These are phyloP conservation scores for Syncephalastrum racemosum DNA, from an alignment of 371 early-diverging fungal species.

Conservation along the genomic window DNA sequence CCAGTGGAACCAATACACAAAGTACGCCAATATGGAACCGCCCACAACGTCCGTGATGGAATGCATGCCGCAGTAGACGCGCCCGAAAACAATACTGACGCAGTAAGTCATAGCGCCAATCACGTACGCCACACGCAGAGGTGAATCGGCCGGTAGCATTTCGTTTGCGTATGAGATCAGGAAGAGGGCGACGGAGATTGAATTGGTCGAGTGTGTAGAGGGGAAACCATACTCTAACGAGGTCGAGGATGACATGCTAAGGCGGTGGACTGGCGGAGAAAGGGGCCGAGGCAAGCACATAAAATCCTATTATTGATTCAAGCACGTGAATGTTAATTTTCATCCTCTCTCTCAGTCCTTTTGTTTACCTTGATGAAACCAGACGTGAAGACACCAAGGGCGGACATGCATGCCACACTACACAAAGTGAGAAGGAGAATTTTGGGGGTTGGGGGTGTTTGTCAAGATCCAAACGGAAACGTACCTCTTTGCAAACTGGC, in stretches of 20 bases:
- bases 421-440: neutral
- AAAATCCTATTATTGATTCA: slow-evolving; percentile 53
- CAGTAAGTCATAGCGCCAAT: slow-evolving; percentile 56
- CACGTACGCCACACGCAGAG: slow-evolving; percentile 39
- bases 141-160: slow-evolving; percentile 36
- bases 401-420: slow-evolving; percentile 51
- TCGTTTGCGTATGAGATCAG: slow-evolving; percentile 52
- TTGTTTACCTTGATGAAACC: slow-evolving; percentile 64
- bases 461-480: neutral
- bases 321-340: no score
- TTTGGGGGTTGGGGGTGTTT: no score
- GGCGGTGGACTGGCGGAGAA: slow-evolving; percentile 69
- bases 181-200: slow-evolving; percentile 68
- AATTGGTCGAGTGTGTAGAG: slow-evolving; percentile 77
- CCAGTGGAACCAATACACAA: slow-evolving; percentile 61
- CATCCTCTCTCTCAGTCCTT: neutral
- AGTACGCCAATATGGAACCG: slow-evolving; percentile 61
- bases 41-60: slow-evolving; percentile 70
- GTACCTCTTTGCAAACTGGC: slow-evolving; percentile 58
- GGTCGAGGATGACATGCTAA: slow-evolving; percentile 60
- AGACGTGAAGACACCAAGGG: slow-evolving; percentile 67
- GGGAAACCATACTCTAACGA: slow-evolving; percentile 83
- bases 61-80: slow-evolving; percentile 83
- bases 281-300: slow-evolving; percentile 75
- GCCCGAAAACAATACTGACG: slow-evolving; percentile 63